These are phyloP conservation scores for Lachnellula arida DNA, from an alignment of 2,329 filamentous ascomycete genomes.

Conservation along the genomic window DNA sequence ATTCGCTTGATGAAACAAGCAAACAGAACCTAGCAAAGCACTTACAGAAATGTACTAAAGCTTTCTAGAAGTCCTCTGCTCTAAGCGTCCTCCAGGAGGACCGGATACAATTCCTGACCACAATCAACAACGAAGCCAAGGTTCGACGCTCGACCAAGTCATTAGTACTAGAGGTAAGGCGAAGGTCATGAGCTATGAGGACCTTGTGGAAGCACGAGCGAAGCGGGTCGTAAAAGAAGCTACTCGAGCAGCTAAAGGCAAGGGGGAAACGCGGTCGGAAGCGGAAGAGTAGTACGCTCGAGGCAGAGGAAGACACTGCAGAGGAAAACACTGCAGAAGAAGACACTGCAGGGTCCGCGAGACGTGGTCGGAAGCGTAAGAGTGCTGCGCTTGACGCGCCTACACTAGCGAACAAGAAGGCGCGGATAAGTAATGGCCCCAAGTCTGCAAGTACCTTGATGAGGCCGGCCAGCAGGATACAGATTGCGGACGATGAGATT, in stretches of 20 bases:
- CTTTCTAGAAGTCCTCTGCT: constrained; percentile 24
- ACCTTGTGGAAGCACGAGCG: constrained; percentile 23
- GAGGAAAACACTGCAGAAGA: constrained; percentile 1
- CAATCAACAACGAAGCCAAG: constrained; percentile 20
- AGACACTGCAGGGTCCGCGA: neutral
- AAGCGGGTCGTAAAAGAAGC: constrained; percentile 16
- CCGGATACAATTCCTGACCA: constrained; percentile 26
- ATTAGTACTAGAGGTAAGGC: constrained; percentile 15
- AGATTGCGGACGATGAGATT: constrained; percentile 18
- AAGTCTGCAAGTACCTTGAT: too few relatives aligned
- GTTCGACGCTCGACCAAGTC: constrained; percentile 16
- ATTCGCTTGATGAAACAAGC: constrained; percentile 22
- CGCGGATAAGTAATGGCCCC: constrained; percentile 3
- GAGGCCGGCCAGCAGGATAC: constrained; percentile 14
- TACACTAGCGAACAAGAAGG: constrained; percentile 6
- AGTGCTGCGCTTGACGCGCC: constrained; percentile 6
- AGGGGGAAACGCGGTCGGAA: constrained; percentile 16
- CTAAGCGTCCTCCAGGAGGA: constrained; percentile 26
- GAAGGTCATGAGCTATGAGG: constrained; percentile 33
- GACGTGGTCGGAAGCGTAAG: constrained; percentile 7
- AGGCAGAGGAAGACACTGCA: constrained; percentile 9
- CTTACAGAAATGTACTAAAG: constrained; percentile 26
- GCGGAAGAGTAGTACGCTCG: constrained; percentile 4
- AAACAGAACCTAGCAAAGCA: constrained; percentile 23
- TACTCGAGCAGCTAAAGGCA: constrained; percentile 11